phyloP scores from a whole-genome alignment of 2,329 filamentous ascomycete species.

The Fusarium sp. region DNA sequence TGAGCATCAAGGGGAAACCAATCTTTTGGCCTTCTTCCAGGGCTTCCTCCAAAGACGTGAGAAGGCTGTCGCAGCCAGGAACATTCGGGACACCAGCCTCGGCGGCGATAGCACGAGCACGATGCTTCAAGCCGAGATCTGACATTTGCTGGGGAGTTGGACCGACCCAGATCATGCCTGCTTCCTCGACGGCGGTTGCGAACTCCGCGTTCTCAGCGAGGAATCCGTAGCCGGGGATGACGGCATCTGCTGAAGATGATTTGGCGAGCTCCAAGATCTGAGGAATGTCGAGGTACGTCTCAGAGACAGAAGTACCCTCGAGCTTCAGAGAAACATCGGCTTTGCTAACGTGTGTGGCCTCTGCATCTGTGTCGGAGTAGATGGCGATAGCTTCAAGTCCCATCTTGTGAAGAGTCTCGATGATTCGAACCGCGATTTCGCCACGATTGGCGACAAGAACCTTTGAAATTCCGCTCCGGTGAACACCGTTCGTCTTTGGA shows the following conservation, averaged over 20 bases:
- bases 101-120: constrained; percentile 50
- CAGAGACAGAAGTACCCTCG: constrained; percentile 56
- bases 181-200: constrained; percentile 62
- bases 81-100: constrained; percentile 49
- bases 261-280: constrained; percentile 68
- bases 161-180: constrained; percentile 70
- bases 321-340: constrained; percentile 76
- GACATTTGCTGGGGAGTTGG: constrained; percentile 62
- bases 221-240: constrained; percentile 77
- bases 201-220: constrained; percentile 73
- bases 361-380: constrained; percentile 72
- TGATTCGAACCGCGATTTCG: constrained; percentile 72
- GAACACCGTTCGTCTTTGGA: neutral
- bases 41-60: constrained; percentile 46
- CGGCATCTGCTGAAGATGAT: constrained; percentile 62
- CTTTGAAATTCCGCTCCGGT: constrained; percentile 32
- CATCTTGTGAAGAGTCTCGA: constrained; percentile 73
- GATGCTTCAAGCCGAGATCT: constrained; percentile 54
- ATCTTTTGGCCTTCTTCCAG: constrained; percentile 44
- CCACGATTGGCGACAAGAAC: constrained; percentile 79
- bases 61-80: constrained; percentile 48
- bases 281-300: constrained; percentile 75
- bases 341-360: constrained; percentile 75
- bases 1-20: constrained; percentile 59
- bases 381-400: constrained; percentile 77